Evolutionary conservation across 116 monocot species (phyloP).

Genomic region (Thalassia testudinum): DNA sequence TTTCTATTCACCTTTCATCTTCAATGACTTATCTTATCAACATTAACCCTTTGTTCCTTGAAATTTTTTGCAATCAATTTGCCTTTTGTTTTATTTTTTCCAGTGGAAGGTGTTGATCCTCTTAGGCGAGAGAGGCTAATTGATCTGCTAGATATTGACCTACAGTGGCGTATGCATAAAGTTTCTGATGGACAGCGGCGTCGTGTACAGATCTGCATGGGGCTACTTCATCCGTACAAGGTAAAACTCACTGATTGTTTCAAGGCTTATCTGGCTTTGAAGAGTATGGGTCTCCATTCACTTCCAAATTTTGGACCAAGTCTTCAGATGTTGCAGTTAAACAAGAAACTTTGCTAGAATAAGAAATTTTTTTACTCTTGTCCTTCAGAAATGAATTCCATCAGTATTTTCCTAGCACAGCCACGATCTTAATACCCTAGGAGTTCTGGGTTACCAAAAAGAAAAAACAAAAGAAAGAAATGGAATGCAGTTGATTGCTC

Average conservation of each 20-base stretch:
- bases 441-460: too few relatives aligned
- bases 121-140: slow-evolving; percentile 76
- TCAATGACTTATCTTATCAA: too few relatives aligned
- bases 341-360: too few relatives aligned
- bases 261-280: background rate
- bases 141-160: slow-evolving; percentile 85
- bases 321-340: background rate
- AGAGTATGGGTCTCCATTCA: background rate
- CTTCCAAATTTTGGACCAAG: background rate
- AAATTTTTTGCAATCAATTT: background rate
- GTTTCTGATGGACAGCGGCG: slow-evolving; percentile 96
- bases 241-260: slow-evolving; percentile 7
- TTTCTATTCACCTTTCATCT: too few relatives aligned
- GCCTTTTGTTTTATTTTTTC: slow-evolving; percentile 4
- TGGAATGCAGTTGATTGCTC: too few relatives aligned
- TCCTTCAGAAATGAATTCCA: too few relatives aligned
- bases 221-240: slow-evolving; percentile 92
- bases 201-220: slow-evolving; percentile 97
- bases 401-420: too few relatives aligned
- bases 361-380: too few relatives aligned
- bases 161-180: slow-evolving; percentile 98
- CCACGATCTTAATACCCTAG: too few relatives aligned
- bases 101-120: slow-evolving; percentile 95
- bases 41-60: too few relatives aligned
- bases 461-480: too few relatives aligned